Evolutionary conservation across 805 yeast genomes (phyloP), one percentile per base, ranked within the genome.

Genomic region (Saccharomycopsis capsularis): DNA sequence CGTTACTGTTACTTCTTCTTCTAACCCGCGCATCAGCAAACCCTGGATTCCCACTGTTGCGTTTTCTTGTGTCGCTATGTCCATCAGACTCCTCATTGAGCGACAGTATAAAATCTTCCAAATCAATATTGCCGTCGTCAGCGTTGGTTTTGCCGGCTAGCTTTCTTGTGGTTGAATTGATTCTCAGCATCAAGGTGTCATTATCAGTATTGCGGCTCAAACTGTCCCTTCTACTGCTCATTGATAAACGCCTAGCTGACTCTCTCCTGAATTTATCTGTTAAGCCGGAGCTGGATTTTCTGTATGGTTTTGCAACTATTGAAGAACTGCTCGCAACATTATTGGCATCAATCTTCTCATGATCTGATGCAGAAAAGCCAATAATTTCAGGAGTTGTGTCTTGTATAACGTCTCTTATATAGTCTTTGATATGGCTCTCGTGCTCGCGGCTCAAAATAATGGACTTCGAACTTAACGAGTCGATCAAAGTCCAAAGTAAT

Each of bases 401-500:
- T 18, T 45, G 15, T 18, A 49, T 41, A 3, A 48, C n/a, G 5
- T 37, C 40, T n/a, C 38, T 43, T 13, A 47, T 18, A 15, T 41
- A 24, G 4, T 38, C 35, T 9, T 42, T 34, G 24, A 39, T 6
- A 7, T 41, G 21, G 7, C 24, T 7, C 37, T 39, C 42, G 6
- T 34, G 32, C 9, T 48, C 40, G 18, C 40, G 23, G 40, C n/a
- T 32, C 22, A 32, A 16, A 19, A 45, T 18, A 23, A 21, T 16
- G 5, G 49, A 29, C 29, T 44, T 44, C 5, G 43, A 25, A 3
- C 27, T 24, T 2, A 51, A 13, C 1, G 55, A 46, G 13, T 32
- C 18, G 5, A 52, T 22, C 42, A 52, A 52, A 23, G 34, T 49
- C 48, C 52, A 52, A 9, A 52, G 7, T 4, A 52, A 29, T 2